These are phyloP conservation scores for Cercospora zeae-maydis DNA, from an alignment of 2,329 filamentous ascomycete species.

Conservation along the genomic window DNA sequence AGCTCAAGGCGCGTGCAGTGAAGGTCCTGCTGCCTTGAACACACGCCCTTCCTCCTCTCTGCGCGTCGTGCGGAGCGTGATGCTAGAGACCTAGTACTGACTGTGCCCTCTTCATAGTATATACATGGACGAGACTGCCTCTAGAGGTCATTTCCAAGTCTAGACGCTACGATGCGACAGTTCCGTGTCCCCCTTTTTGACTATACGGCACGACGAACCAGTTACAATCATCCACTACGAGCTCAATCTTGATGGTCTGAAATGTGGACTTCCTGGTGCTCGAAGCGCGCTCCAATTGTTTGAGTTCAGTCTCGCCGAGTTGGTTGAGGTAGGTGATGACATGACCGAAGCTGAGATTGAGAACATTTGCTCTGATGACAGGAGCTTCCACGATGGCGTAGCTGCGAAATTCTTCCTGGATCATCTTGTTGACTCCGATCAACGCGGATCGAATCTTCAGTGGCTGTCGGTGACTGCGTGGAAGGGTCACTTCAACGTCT, in stretches of 20 bases:
- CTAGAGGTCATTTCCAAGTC: no score
- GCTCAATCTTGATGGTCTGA: background rate
- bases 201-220: no score
- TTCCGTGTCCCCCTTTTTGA: no score
- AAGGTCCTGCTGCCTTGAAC: background rate
- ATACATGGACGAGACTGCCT: no score
- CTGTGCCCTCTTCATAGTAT: no score
- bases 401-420: slow-evolving; percentile 3
- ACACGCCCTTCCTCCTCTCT: no score
- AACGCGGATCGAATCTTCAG: background rate
- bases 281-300: background rate
- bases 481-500: background rate
- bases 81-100: no score
- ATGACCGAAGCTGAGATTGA: slow-evolving; percentile 14
- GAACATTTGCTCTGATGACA: background rate
- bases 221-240: no score
- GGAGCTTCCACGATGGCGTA: background rate
- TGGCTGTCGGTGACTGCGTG: background rate
- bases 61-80: no score
- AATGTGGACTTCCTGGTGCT: background rate
- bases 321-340: slow-evolving; percentile 11
- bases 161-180: no score
- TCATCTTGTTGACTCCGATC: slow-evolving; percentile 3
- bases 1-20: background rate
- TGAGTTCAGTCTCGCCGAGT: slow-evolving; percentile 2